phyloP scores from a whole-genome alignment of 306 rosid species.

The Citrullus colocynthis region DNA sequence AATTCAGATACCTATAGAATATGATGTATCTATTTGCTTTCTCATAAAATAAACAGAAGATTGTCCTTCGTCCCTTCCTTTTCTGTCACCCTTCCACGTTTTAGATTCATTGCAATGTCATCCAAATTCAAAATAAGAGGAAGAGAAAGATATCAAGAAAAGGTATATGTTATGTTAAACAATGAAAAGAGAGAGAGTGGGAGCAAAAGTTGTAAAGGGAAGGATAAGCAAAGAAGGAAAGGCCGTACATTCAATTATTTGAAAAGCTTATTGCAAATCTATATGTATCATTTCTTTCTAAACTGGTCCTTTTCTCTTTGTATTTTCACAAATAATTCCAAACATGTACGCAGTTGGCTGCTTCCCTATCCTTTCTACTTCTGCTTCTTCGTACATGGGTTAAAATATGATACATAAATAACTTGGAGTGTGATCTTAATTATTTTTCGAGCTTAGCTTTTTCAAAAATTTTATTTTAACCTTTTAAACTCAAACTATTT shows the following conservation, averaged over 20 bases:
- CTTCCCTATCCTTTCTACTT: neutral
- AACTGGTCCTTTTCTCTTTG: neutral
- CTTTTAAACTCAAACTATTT: no score
- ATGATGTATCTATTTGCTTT: neutral
- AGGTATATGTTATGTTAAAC: neutral
- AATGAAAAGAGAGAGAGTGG: neutral
- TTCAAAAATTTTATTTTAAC: no score
- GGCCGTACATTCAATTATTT: neutral
- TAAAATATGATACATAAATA: no score
- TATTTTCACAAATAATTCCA: neutral
- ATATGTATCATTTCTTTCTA: neutral
- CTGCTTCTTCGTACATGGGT: neutral
- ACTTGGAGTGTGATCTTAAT: no score
- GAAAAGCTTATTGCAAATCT: neutral
- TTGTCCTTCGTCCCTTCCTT: neutral
- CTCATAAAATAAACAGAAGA: neutral
- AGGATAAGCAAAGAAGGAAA: neutral
- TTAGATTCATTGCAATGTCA: neutral
- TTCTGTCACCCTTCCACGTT: neutral
- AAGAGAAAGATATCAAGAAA: neutral
- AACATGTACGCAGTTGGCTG: neutral
- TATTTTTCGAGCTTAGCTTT: no score
- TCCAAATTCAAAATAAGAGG: neutral
- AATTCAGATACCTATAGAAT: neutral
- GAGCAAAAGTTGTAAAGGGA: neutral